A percentile compares a stretch with the other conserved stretches of the same genome.
phyloP scores from a whole-genome alignment of 169 alveolate genomes.

The Plasmodium coatneyi region DNA sequence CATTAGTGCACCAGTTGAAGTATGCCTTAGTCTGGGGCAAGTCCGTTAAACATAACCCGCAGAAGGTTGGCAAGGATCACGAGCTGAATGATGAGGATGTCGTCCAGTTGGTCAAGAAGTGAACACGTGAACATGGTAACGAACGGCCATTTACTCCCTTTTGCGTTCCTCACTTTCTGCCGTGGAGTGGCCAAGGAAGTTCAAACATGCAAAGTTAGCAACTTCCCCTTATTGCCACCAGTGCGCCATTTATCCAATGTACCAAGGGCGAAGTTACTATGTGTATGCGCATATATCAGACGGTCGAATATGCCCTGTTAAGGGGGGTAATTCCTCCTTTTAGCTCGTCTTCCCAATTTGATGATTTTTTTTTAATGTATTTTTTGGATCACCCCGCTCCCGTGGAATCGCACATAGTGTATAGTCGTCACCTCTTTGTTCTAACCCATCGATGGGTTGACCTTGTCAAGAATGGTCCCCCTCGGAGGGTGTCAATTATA shows the following conservation, averaged over 20 bases:
- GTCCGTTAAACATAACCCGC: conserved; percentile 97
- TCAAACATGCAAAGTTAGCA: no score
- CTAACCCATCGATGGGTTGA: neutral
- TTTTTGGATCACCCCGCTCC: neutral
- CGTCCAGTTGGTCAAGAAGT: conserved; percentile 90
- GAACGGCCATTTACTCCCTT: no score
- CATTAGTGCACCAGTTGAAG: conserved; percentile 90
- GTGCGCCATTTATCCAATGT: neutral
- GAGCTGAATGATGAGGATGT: conserved; percentile 91
- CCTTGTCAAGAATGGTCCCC: neutral
- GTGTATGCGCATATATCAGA: neutral
- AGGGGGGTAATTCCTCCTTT: neutral
- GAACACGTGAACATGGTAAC: neutral
- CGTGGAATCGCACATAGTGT: neutral
- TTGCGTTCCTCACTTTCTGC: no score
- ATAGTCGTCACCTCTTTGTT: neutral
- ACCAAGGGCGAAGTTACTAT: neutral
- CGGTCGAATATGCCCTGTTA: neutral
- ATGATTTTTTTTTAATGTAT: conserved; percentile 14
- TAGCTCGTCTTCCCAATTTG: neutral
- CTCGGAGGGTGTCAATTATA: neutral
- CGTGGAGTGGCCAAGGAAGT: neutral
- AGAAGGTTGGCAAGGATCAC: conserved; percentile 96
- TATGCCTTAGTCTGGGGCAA: conserved; percentile 99
- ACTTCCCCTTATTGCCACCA: no score